These are phyloP conservation scores for Dendrobium nobile DNA, from an alignment of 106 monocot genomes.

Conservation along the genomic window DNA sequence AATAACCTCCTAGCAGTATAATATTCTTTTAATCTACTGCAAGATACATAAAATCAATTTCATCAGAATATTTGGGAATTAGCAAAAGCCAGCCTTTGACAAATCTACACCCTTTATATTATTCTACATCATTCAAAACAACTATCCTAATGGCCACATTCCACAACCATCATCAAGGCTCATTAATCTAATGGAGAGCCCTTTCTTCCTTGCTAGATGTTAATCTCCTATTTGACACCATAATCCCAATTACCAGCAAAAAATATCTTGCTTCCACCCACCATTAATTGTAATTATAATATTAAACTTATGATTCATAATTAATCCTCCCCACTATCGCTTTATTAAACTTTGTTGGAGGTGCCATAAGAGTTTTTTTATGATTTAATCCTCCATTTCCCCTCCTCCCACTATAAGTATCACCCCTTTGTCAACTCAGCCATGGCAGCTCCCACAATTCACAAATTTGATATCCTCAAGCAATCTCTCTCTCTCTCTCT, in stretches of 20 bases:
- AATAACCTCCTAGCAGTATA: too few relatives aligned
- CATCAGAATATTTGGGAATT: too few relatives aligned
- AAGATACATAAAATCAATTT: too few relatives aligned
- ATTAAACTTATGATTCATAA: neutral
- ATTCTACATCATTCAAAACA: too few relatives aligned
- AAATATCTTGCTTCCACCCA: neutral
- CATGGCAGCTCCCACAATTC: neutral
- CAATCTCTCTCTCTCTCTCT: neutral
- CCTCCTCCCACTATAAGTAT: neutral
- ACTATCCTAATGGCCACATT: too few relatives aligned
- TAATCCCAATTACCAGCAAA: neutral
- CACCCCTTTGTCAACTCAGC: neutral
- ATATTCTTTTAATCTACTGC: too few relatives aligned
- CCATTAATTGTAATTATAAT: neutral
- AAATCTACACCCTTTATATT: neutral
- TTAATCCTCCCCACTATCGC: neutral
- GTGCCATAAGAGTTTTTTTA: neutral
- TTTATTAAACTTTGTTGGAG: constrained; percentile 1
- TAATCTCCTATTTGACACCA: neutral
- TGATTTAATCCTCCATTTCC: neutral
- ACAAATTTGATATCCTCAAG: neutral
- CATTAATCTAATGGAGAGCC: neutral
- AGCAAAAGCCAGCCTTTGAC: neutral
- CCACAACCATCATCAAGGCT: neutral
- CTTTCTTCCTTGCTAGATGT: neutral